Evolutionary conservation across 495 filamentous ascomycete genomes (phyloP).

Genomic region (Penicillium pancosmium): DNA sequence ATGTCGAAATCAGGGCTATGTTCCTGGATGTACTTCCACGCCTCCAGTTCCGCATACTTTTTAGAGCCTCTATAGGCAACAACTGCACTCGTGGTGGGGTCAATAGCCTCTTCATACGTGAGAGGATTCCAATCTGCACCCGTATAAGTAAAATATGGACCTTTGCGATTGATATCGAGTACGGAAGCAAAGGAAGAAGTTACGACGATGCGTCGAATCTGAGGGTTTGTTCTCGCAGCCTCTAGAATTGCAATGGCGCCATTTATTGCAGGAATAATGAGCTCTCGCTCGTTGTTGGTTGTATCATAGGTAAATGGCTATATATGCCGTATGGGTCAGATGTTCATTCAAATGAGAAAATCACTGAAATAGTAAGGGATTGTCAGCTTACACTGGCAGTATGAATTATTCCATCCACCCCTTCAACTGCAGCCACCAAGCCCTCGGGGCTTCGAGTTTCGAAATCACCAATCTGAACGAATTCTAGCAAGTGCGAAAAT

Average conservation of each 20-base stretch:
- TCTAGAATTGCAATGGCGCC: not conserved
- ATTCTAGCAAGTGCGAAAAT: conserved; percentile 16
- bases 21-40: conserved; percentile 1
- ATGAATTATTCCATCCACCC: conserved; percentile 1
- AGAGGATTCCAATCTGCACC: conserved; percentile 9
- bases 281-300: conserved; percentile 4
- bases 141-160: conserved; percentile 3
- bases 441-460: not conserved
- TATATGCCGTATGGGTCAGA: not conserved
- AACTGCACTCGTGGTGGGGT: conserved; percentile 1
- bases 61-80: conserved; percentile 1
- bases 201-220: not conserved
- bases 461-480: conserved; percentile 5
- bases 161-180: not conserved
- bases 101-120: conserved; percentile 2
- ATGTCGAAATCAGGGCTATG: not conserved
- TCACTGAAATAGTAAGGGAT: not conserved
- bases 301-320: conserved; percentile 6
- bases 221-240: not conserved
- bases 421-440: conserved; percentile 1
- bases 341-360: not conserved
- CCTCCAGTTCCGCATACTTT: conserved; percentile 1
- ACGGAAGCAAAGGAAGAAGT: conserved; percentile 8
- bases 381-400: conserved; percentile 4
- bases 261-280: conserved; percentile 3